Evolutionary conservation across 345 rosid species (phyloP), one percentile per base, ranked within the genome.

Genomic region (Syzygium oleosum): DNA sequence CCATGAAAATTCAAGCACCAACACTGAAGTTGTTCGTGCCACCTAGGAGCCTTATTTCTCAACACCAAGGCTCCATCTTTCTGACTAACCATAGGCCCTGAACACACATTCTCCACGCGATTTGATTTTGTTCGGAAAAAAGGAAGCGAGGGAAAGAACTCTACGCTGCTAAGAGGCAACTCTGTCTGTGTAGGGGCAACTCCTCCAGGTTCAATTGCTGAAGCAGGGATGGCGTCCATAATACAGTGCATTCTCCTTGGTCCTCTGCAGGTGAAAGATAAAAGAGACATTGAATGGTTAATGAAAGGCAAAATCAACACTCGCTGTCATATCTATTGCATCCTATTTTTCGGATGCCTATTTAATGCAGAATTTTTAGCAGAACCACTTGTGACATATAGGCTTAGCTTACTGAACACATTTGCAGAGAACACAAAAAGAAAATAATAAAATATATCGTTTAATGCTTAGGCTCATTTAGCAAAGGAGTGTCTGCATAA

Each of bases 1-100:
- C 99, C 99, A 41, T 93, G 95, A 92, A 97, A 97, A 93, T 97
- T 97, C 87, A 96, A 92, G 90, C 99, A 96, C 99, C 99, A 97
- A 91, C 99, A 97, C 87, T 95, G 99, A 55, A 96, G 99, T 90
- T 96, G 99, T 90, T 96, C 99, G 27, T 97, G 99, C 99, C 99
- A 97, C 92, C 99, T 92, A 5, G 99, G 99, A 5, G 98, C 92
- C 91, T 96, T 97, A 88, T 95, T 95, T 91, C 91, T 96, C 85
- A 97, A 89, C 43, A 91, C 93, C 88, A 97, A 93, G 89, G 91
- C 85, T 63, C 92, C 94, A 13, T 94, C 95, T 88, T 89, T 93
- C 51, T 88, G 93, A 85, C 86, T 86, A 79, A 94, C 79, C 52
- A 91, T 84, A 83, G 95, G 93, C 25, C 93, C 95, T 51, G 98